These are phyloP conservation scores for Cladophialophora bantiana DNA, from an alignment of 2,329 filamentous ascomycete genomes.

Conservation along the genomic window DNA sequence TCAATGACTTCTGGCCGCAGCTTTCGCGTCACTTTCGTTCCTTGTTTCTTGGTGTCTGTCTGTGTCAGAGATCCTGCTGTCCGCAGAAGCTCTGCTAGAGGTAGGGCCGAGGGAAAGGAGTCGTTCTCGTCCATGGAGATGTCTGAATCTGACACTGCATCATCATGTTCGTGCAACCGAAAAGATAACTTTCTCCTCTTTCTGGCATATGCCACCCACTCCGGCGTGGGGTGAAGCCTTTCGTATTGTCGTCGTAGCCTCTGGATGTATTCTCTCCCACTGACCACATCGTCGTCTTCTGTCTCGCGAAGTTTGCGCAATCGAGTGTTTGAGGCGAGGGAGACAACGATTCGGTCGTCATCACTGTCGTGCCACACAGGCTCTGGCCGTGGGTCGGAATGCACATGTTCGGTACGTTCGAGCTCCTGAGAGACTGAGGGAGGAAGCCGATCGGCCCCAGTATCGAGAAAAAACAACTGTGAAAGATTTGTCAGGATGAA, in stretches of 20 bases:
- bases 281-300: constrained; percentile 85
- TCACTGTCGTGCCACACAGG: constrained; percentile 94
- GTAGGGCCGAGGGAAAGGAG: constrained; percentile 71
- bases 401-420: constrained; percentile 47
- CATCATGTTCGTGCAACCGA: constrained; percentile 54
- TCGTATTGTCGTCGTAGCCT: constrained; percentile 80
- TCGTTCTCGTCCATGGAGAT: constrained; percentile 57
- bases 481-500: constrained; percentile 12
- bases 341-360: constrained; percentile 85
- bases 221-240: constrained; percentile 66
- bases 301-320: constrained; percentile 82
- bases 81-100: constrained; percentile 80
- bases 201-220: constrained; percentile 60
- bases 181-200: constrained; percentile 34
- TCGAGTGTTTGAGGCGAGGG: constrained; percentile 75
- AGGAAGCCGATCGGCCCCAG: constrained; percentile 58
- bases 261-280: constrained; percentile 81
- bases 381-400: constrained; percentile 38
- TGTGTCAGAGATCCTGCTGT: constrained; percentile 72
- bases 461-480: constrained; percentile 81
- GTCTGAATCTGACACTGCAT: constrained; percentile 58
- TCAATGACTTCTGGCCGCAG: constrained; percentile 87
- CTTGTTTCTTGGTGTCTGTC: constrained; percentile 54
- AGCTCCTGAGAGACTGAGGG: constrained; percentile 45
- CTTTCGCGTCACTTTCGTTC: constrained; percentile 66